Conservation (phyloP, 2,329 filamentous ascomycete genomes). For the Hypoxylon sp. region DNA sequence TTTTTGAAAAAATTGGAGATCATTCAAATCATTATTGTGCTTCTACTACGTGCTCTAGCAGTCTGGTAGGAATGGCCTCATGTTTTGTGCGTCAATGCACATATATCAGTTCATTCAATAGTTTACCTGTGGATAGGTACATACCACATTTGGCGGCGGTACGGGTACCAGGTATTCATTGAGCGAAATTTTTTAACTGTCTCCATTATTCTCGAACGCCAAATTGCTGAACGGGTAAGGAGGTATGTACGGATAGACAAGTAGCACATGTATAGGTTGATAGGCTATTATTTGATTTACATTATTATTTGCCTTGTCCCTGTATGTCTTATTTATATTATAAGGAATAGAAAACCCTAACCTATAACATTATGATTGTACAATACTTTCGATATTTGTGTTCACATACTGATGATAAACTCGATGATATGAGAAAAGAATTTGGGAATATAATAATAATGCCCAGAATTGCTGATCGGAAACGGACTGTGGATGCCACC, state of each 20-base stretch:
- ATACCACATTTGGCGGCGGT: conserved; percentile 2
- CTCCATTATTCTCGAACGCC: conserved; percentile 8
- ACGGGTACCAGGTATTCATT: background rate
- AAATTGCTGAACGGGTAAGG: too few species aligned
- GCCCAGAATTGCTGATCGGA: conserved; percentile 4
- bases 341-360: background rate
- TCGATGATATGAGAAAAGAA: background rate
- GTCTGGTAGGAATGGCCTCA: too few species aligned
- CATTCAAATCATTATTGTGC: too few species aligned
- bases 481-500: conserved; percentile 24
- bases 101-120: conserved; percentile 1
- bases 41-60: too few species aligned
- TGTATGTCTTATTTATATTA: conserved; percentile 7
- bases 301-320: background rate
- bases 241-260: too few species aligned
- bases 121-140: too few species aligned
- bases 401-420: background rate
- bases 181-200: background rate
- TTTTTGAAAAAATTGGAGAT: conserved; percentile 6
- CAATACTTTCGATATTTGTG: conserved; percentile 7
- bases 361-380: background rate
- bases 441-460: background rate
- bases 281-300: conserved; percentile 1
- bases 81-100: too few species aligned
- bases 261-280: conserved; percentile 5